Evolutionary conservation across 2,329 filamentous ascomycete species (phyloP), one percentile per base, ranked within the genome.

Genomic region (Colletotrichum horii): DNA sequence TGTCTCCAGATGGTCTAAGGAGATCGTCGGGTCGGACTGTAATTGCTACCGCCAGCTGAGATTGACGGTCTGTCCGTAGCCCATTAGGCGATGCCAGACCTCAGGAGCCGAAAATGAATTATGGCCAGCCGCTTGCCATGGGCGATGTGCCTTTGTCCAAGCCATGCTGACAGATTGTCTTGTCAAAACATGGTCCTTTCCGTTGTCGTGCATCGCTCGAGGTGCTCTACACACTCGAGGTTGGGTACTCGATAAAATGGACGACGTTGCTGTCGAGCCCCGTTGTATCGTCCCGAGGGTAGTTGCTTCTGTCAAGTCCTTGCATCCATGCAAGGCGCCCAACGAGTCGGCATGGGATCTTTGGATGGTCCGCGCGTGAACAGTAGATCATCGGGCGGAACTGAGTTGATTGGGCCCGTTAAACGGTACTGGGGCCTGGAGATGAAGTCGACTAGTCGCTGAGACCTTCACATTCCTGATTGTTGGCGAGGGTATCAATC

Each of bases 281-380:
- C 62, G 56, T 67, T 48, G 69, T 55, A 62, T 65, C 43, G 70
- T 76, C 56, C 69, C 73, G 74, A 73, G 22, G 48, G 60, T 60
- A 34, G 12, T 24, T 73, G 73, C 73, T 68, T 58, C 73, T 75
- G 56, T 73, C 62, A 67, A 72, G 56, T 62, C 38, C 55, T 60
- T 34, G 55, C 56, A 73, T 75, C 74, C 74, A 75, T 75, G 74
- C 70, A 75, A 22, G 43, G 34, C 58, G 56, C 62, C 69, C 62
- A 64, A 58, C 62, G 32, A 58, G 56, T 62, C 62, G 22, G 52
- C 70, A 73, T 38, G 62, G 56, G 70, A 65, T 73, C 58, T 74
- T 38, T 52, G 9, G 28, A 38, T 75, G 73, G 70, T 48, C 70
- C 70, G 56, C 58, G 70, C 70, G 70, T 73, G 70, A 67, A 66